These are phyloP conservation scores for Saussurea involucrata DNA, from an alignment of 129 eudicot species.

Conservation along the genomic window DNA sequence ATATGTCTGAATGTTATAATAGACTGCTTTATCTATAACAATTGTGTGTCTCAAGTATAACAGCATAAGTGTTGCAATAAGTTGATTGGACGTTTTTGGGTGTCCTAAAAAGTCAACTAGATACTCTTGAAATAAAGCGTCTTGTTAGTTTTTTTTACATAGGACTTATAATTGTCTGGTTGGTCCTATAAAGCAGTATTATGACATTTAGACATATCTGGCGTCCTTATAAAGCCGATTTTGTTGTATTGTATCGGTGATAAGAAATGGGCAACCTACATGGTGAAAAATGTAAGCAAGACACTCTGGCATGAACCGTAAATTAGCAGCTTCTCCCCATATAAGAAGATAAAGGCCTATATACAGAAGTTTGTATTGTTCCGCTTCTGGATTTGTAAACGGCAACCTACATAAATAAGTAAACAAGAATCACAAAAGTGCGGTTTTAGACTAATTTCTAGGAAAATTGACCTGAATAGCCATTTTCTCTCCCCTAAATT, in stretches of 20 bases:
- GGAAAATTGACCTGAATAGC: too few species aligned
- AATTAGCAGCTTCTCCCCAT: conserved; percentile 99
- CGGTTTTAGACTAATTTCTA: too few species aligned
- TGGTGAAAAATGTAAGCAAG: conserved; percentile 96
- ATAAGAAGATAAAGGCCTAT: conserved; percentile 92
- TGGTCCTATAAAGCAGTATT: not conserved
- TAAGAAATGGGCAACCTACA: conserved; percentile 44
- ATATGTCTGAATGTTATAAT: not conserved
- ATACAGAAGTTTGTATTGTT: conserved; percentile 78
- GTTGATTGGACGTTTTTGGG: not conserved
- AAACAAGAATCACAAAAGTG: not conserved
- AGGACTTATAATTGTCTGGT: not conserved
- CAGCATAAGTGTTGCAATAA: not conserved
- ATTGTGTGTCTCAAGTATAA: not conserved
- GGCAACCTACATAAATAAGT: conserved; percentile 57
- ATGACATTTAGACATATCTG: not conserved
- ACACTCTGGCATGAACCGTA: conserved; percentile 98
- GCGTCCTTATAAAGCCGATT: not conserved
- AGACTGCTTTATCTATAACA: not conserved
- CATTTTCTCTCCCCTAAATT: too few species aligned
- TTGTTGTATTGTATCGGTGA: not conserved
- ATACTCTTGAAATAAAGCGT: too few species aligned
- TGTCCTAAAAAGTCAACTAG: not conserved
- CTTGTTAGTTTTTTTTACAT: not conserved
- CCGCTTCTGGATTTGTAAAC: conserved; percentile 79